Base-by-base conservation (phyloP, 768 basidiomycete species). In the Amanita subjunquillea region DNA sequence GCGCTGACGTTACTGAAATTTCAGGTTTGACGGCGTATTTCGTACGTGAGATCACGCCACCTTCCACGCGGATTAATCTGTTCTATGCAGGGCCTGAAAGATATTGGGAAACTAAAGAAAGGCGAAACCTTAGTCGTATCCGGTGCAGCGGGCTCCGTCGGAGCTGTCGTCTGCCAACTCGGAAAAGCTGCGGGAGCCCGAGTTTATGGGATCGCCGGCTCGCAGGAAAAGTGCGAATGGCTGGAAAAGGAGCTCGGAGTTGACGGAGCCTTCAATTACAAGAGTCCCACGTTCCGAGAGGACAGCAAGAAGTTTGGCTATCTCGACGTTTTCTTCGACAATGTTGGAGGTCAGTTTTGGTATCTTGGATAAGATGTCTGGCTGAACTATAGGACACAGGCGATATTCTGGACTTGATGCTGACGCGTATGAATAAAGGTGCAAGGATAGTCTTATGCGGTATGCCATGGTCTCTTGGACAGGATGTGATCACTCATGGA, bases 71-170 rank as follows among this genome's bases (percentile, higher is more conserved):
- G 47, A 42, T 48, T 47, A 45, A 44, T 23, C 2, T 42, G 17
- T 30, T 13, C 30, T 36, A 37, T 44, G 17, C 49, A 91, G 91
- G 93, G 94, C 7, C 72, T 97, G 27, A 73, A 81, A 64, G 87
- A 91, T 46, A 73, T 95, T 43, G 91, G 84, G 13, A 66, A 87
- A 55, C 66, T 94, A 60, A 87, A 94, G 64, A 65, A 82, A 0
- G 91, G 92, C 10, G 92, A 97, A 55, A 88, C 79, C 0, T 78
- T 95, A 46, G 76, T 97, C 22, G 85, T 80, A 10, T 90, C 90
- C 0, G 94, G 91, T 17, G 94, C 94, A 2, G 94, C 95, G 7
- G 94, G 93, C 8, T 83, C 92, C 1, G 88, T 90, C 8, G 91
- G 92, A n/a, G 78, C 82, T 8, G 65, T 90, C 52, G 87, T 74